Base-by-base conservation (phyloP, 1,284 basidiomycete species). In the Thelephora terrestris region DNA sequence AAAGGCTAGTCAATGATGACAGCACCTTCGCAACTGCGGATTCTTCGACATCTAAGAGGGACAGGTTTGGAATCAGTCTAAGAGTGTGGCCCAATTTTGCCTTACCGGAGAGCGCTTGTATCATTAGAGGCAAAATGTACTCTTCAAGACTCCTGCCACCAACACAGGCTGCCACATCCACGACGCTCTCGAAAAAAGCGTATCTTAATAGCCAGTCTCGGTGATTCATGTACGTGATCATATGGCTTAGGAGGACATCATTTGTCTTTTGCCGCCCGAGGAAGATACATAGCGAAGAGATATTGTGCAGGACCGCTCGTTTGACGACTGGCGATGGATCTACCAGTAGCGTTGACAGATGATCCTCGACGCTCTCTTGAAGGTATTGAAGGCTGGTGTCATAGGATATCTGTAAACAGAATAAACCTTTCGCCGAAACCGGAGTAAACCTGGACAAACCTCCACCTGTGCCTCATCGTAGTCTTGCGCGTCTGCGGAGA, bases 221-320 rank as follows among this genome's bases (percentile, higher is more conserved):
- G 58, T 98, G 94, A 61, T 99, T 99, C 56, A 99, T 75, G 60
- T 97, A 99, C 0, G 96, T 99, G 63, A 99, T 94, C 84, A 99
- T 95, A 63, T 99, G 94, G 56, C 91, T 93, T 18, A 99, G 71
- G 5, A 99, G 71, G 3, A 95, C 87, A 57, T 99, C 94, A 66
- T 96, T 95, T 1, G 96, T 95, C 61, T 85, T 87, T 60, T 91
- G 85, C 21, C 90, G 71, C 2, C 94, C 95, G 34, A 99, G 81
- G 69, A 99, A 97, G 47, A 91, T 81, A 61, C 93, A 97, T 5
- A 99, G 71, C 0, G 86, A 81, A 1, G 87, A 87, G 27, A 98
- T 88, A 55, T 91, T 81, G 50, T 85, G 83, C 18, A 88, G 60
- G 10, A 87, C 75, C 4, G 85, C 81, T 18, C 85, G 76, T 61